Evolutionary conservation across 257 asterid genomes (phyloP).

Genomic region (Primulina tabacum): DNA sequence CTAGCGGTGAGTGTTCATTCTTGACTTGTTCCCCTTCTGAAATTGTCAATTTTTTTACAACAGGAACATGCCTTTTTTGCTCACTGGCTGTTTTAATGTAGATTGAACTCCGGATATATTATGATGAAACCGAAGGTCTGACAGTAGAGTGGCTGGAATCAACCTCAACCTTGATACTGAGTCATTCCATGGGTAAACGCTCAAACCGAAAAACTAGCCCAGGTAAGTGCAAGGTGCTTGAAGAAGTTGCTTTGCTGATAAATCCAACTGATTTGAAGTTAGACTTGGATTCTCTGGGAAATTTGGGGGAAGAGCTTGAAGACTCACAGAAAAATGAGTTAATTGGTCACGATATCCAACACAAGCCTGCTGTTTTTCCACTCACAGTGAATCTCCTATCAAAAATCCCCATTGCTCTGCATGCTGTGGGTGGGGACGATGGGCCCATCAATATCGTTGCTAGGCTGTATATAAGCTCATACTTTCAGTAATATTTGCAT

Average conservation of each 20-base stretch:
- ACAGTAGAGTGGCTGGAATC: slow-evolving; percentile 77
- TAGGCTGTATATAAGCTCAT: slow-evolving; percentile 63
- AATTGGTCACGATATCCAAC: not conserved
- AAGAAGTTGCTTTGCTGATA: slow-evolving; percentile 57
- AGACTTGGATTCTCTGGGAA: slow-evolving; percentile 18
- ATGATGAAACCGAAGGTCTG: slow-evolving; percentile 80
- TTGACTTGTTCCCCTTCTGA: not conserved
- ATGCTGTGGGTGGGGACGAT: slow-evolving; percentile 73
- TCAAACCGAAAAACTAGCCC: slow-evolving; percentile 46
- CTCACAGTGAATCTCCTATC: slow-evolving; percentile 63
- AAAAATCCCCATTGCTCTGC: slow-evolving; percentile 64
- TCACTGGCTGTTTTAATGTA: slow-evolving; percentile 22
- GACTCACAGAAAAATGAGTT: slow-evolving; percentile 4
- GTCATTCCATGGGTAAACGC: slow-evolving; percentile 43
- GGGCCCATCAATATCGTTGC: slow-evolving; percentile 78
- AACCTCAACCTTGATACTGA: slow-evolving; percentile 68
- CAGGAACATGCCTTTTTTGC: not conserved
- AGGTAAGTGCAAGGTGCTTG: slow-evolving; percentile 49
- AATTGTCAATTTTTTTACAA: not conserved
- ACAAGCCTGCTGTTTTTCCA: slow-evolving; percentile 70
- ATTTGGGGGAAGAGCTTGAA: slow-evolving; percentile 12
- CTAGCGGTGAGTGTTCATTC: slow-evolving; percentile 65
- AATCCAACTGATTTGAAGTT: slow-evolving; percentile 42
- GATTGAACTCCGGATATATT: slow-evolving; percentile 77
- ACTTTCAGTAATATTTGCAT: slow-evolving; percentile 27